Evolutionary conservation across 2,329 filamentous ascomycete species (phyloP), one percentile per base, ranked within the genome.

Genomic region (Fusarium phyllophilum): DNA sequence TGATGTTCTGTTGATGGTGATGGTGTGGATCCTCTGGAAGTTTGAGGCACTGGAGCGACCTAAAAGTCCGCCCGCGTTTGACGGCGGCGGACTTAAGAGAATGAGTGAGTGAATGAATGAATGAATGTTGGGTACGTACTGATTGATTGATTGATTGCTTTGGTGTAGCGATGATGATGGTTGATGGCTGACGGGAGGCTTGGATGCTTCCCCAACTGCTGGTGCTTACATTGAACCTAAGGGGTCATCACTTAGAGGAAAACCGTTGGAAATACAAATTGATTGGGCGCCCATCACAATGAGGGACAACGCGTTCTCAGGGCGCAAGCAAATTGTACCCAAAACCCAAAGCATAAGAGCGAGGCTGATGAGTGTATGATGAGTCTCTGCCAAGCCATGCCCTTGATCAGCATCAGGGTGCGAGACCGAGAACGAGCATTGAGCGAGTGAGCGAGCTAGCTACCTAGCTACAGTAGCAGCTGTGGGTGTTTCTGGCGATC

Each of bases 361-460:
- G 68, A 70, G 70, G 68, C 73, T 75, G 65, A 66, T 65, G 58
- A 65, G 67, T 54, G 49, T 58, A 24, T 38, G 51, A 39, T 54
- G 56, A 69, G 65, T 46, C 39, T 48, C 38, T 44, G 48, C 62
- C 49, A 66, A 34, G 45, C 44, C 44, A 51, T 34, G 36, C 33
- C 54, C 51, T 58, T 29, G 46, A 52, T 31, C 57, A 57, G 26
- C 33, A 62, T 69, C 46, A 52, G 34, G 57, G 52, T 41, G 52
- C 74, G 75, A 76, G 66, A 75, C 26, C 75, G 73, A 77, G 64
- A 69, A 59, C 73, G 64, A 74, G 56, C 41, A 42, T 46, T 55
- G 56, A 57, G 38, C 42, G 31, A 62, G 49, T 42, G 22, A 62
- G 49, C 46, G 22, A 49, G 46, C 29, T 49, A 24, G 45, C 44